phyloP scores from a whole-genome alignment of 2,329 filamentous ascomycete species.

The Chaetomium strumarium region DNA sequence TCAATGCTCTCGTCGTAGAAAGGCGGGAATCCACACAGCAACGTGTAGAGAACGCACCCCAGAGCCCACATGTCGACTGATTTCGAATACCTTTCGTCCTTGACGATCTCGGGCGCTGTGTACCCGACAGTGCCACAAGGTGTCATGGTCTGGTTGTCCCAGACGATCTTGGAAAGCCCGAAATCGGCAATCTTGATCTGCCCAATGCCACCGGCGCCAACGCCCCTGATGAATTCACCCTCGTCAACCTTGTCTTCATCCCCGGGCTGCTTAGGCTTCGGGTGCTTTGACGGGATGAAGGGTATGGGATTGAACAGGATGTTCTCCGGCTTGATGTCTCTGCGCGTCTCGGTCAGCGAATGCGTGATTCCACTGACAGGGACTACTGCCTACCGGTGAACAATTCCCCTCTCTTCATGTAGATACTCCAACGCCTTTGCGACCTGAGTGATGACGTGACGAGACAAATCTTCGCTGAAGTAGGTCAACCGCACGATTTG shows the following conservation, averaged over 20 bases:
- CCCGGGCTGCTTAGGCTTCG: constrained; percentile 74
- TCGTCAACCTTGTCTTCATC: constrained; percentile 98
- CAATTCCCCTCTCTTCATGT: constrained; percentile 90
- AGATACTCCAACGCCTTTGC: constrained; percentile 91
- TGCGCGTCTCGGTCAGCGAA: constrained; percentile 34
- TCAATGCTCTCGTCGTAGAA: constrained; percentile 99
- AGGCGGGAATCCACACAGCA: constrained; percentile 94
- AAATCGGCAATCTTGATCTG: constrained; percentile 98
- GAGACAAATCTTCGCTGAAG: constrained; percentile 91
- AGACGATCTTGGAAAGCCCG: constrained; percentile 93
- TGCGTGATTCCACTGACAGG: neutral
- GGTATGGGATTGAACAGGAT: constrained; percentile 86
- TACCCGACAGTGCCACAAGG: constrained; percentile 98
- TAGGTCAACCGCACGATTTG: constrained; percentile 97
- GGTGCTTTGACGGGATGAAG: constrained; percentile 71
- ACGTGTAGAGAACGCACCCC: constrained; percentile 91
- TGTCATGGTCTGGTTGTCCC: constrained; percentile 97
- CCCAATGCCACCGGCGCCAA: constrained; percentile 85
- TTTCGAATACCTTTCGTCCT: constrained; percentile 97
- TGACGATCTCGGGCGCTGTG: constrained; percentile 96
- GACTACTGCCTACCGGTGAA: constrained; percentile 71
- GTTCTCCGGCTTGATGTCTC: constrained; percentile 98
- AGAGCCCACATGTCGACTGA: constrained; percentile 99
- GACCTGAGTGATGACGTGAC: constrained; percentile 92
- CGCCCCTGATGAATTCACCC: constrained; percentile 79